A percentile compares a stretch with the other conserved stretches of the same genome.
Evolutionary conservation across 2,329 filamentous ascomycete species (phyloP).

Genomic region (Tolypocladium pustulatum): DNA sequence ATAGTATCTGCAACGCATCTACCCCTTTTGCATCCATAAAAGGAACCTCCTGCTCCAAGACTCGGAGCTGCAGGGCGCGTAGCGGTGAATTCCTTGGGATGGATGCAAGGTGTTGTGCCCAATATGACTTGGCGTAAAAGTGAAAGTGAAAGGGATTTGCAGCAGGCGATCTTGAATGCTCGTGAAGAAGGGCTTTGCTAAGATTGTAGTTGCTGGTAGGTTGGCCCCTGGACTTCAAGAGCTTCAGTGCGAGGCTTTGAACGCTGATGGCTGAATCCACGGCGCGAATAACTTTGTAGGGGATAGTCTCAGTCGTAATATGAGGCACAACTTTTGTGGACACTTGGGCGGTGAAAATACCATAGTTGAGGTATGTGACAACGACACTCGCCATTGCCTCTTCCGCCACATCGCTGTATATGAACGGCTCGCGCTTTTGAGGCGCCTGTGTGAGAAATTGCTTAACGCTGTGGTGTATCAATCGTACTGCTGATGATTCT

Average conservation of each 20-base stretch:
- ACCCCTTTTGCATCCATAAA: too few species aligned
- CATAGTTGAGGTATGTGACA: slow-evolving; percentile 16
- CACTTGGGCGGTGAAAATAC: neutral
- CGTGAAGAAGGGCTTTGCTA: neutral
- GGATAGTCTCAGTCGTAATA: neutral
- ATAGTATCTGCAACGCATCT: neutral
- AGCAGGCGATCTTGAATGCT: neutral
- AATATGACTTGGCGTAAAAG: neutral
- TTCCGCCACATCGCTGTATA: slow-evolving; percentile 2
- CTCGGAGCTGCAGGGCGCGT: neutral
- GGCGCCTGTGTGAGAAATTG: slow-evolving; percentile 14
- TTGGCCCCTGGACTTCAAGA: neutral
- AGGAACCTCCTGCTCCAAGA: neutral
- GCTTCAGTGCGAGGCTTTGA: neutral
- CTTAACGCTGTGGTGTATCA: slow-evolving; percentile 24
- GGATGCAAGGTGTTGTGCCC: neutral
- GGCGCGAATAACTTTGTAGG: neutral
- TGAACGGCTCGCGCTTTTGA: too few species aligned
- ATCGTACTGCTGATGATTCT: slow-evolving; percentile 17
- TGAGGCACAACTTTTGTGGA: neutral
- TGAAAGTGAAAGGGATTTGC: neutral
- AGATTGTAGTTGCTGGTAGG: neutral
- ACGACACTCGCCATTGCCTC: slow-evolving; percentile 13
- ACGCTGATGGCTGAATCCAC: neutral
- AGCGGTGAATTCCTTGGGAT: neutral